A percentile compares a stretch with the other conserved stretches of the same genome.
Evolutionary conservation across 495 filamentous ascomycete genomes (phyloP).

Genomic region (Clavariopsis aquatica): DNA sequence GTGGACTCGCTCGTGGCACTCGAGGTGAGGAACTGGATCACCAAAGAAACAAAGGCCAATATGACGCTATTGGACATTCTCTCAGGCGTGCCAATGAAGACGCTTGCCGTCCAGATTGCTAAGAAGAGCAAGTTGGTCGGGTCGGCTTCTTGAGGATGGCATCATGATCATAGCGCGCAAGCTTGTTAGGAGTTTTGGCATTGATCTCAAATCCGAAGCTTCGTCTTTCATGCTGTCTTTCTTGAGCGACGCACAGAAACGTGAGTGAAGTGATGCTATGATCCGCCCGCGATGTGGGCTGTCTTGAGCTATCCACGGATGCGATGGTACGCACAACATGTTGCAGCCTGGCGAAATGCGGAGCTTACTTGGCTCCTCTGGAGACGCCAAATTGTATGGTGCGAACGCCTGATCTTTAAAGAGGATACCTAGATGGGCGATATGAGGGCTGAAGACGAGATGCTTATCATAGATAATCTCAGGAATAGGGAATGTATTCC

Average conservation of each 20-base stretch:
- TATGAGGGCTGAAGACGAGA: conserved; percentile 44
- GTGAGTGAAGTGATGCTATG: no score
- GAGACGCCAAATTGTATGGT: conserved; percentile 42
- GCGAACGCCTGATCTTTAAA: conserved; percentile 45
- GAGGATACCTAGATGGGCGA: conserved; percentile 46
- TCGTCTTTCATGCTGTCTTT: no score
- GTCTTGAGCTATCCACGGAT: no score
- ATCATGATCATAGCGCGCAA: no score
- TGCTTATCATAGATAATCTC: conserved; percentile 48
- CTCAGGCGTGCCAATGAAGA: not conserved
- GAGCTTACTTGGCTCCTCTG: conserved; percentile 39
- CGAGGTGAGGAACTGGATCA: not conserved
- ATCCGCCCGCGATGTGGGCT: no score
- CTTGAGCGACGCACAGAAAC: no score
- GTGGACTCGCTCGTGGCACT: not conserved
- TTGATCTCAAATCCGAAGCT: no score
- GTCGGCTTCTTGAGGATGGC: no score
- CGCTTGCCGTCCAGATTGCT: not conserved
- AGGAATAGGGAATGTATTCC: conserved; percentile 46
- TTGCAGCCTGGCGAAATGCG: conserved; percentile 28
- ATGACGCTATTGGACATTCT: not conserved
- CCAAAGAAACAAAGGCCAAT: not conserved
- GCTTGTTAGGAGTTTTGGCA: no score
- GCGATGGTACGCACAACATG: no score
- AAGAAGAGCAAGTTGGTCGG: no score